A percentile compares a stretch with the other conserved stretches of the same genome.
Conservation (phyloP, 352 stramenopile species). For the Globisporangium camurandrum region DNA sequence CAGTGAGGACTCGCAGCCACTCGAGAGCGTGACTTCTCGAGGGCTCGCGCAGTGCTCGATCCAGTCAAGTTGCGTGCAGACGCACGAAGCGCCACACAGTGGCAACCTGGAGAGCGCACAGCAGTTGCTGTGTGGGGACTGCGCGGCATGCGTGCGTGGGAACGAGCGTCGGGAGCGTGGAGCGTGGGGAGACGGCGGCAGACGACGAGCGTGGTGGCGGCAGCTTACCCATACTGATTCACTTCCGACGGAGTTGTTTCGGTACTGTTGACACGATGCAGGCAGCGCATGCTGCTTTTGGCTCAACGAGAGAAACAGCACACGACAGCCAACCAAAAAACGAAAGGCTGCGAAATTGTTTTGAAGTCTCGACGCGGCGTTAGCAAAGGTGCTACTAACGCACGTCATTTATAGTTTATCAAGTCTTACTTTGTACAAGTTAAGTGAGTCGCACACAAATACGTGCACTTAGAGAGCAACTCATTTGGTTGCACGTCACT, state of each 20-base stretch:
- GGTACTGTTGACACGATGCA: slow-evolving; percentile 29
- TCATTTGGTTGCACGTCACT: no score
- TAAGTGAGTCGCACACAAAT: no score
- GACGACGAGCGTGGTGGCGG: slow-evolving; percentile 14
- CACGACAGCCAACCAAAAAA: slow-evolving; percentile 33
- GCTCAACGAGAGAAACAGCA: slow-evolving; percentile 8
- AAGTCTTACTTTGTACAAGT: no score
- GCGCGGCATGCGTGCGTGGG: slow-evolving; percentile 1
- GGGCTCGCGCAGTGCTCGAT: slow-evolving; percentile 16
- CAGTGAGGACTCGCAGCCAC: slow-evolving; percentile 63
- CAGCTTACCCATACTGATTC: slow-evolving; percentile 72
- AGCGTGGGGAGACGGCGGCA: slow-evolving; percentile 21
- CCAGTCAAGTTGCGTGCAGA: slow-evolving; percentile 2
- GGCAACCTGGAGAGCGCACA: not conserved
- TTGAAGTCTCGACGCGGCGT: not conserved
- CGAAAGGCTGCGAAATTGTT: slow-evolving; percentile 4
- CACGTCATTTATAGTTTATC: not conserved
- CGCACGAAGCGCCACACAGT: not conserved
- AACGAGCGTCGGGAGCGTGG: slow-evolving; percentile 7
- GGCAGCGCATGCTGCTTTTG: not conserved
- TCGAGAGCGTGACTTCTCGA: no score
- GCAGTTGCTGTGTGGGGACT: not conserved
- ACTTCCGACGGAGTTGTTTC: slow-evolving; percentile 77
- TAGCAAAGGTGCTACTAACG: not conserved
- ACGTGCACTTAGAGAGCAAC: no score